phyloP scores from a whole-genome alignment of 1,284 basidiomycete species.

The Irpex lacteus region DNA sequence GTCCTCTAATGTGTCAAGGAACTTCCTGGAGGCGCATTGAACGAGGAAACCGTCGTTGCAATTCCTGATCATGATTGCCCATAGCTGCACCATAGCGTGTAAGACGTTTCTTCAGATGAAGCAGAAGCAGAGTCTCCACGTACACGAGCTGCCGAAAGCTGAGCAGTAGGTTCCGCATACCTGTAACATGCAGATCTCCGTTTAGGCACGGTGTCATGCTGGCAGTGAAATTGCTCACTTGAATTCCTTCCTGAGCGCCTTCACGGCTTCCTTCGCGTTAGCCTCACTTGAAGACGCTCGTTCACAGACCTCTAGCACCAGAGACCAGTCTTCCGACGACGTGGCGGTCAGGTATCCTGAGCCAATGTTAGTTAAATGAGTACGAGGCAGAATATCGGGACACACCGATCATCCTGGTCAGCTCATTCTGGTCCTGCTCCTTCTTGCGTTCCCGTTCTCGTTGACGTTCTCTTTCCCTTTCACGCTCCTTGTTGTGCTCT shows the following conservation, averaged over 20 bases:
- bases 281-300: constrained; percentile 62
- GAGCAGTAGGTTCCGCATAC: constrained; percentile 67
- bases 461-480: constrained; percentile 23
- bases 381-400: constrained; percentile 2
- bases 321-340: constrained; percentile 72
- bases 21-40: constrained; percentile 72
- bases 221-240: constrained; percentile 44
- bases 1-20: constrained; percentile 71
- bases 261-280: constrained; percentile 72
- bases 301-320: constrained; percentile 78
- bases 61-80: constrained; percentile 81
- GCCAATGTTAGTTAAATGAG: background rate
- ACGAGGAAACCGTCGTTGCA: constrained; percentile 61
- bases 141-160: constrained; percentile 70
- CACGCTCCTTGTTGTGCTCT: constrained; percentile 16
- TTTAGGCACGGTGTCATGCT: background rate
- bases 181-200: constrained; percentile 30
- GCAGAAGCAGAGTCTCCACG: constrained; percentile 18
- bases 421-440: constrained; percentile 45
- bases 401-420: constrained; percentile 69
- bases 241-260: constrained; percentile 72
- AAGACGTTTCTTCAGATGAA: background rate
- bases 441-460: constrained; percentile 30
- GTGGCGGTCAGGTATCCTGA: constrained; percentile 73
- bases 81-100: constrained; percentile 47